Evolutionary conservation across 2,329 filamentous ascomycete genomes (phyloP), one percentile per base, ranked within the genome.

Genomic region (Fusarium humuli): DNA sequence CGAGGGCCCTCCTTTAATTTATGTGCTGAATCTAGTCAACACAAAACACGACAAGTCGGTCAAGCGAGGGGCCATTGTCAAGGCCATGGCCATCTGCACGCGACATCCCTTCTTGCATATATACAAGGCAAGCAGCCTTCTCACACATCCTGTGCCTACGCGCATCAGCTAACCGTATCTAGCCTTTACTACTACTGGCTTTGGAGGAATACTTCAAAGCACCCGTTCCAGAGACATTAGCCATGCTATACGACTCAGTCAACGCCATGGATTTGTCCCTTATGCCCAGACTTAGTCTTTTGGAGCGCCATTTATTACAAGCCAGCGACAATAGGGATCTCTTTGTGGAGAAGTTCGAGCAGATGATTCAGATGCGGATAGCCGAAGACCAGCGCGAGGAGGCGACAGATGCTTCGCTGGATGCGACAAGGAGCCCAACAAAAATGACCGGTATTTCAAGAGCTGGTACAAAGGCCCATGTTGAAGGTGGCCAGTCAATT

Each of bases 11-110:
- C 96, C 96, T 5, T 83, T 99, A 73, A 96, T 99, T 76, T 98
- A 99, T 80, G 96, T 99, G 54, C 84, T 99, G 72, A 99, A 99
- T 79, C 83, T 99, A 77, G 96, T 99, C 74, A 98, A 99, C 79
- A 99, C 95, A 10, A 98, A 98, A 80, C 94, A 97, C 79, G 96
- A 99, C 83, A 95, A 93, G 77, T 92, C 91, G 22, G 93, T 93
- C 49, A 97, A 96, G 81, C 91, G 96, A 86, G 96, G 96, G 62
- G 96, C 96, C 22, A 87, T 98, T 52, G 95, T 98, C 62, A 98
- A 98, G 79, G 94, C 96, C 44, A 99, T 99, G 96, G 96, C 96
- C 30, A 98, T 99, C 73, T 99, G 96, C 84, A 99, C 96, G 10
- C 87, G 96, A 45, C 96, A 99, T 83, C 94, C 96, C 5, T 99